Percentiles rank a stretch among this genome's conserved stretches.
These are phyloP conservation scores for Durusdinium trenchii DNA, from an alignment of 73 alveolate genomes.

Conservation along the genomic window DNA sequence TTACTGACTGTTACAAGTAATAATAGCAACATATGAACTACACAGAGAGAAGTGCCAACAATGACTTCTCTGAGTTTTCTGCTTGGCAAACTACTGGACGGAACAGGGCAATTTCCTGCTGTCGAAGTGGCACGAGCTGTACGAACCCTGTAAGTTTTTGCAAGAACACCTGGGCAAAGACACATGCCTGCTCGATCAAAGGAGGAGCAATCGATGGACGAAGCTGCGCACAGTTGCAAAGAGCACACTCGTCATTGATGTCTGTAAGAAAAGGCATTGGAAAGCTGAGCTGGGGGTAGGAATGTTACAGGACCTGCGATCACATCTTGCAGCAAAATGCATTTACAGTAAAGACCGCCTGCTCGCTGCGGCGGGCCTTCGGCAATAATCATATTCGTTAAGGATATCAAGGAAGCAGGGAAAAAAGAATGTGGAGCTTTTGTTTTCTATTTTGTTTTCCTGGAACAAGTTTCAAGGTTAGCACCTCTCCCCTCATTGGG, in stretches of 20 bases:
- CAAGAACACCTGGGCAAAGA: not conserved
- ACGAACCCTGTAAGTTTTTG: no score
- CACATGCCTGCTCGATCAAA: conserved; percentile 23
- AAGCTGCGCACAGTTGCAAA: conserved; percentile 52
- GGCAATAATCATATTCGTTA: not conserved
- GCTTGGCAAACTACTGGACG: not conserved
- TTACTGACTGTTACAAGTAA: not conserved
- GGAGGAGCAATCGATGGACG: conserved; percentile 84
- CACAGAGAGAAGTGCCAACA: not conserved
- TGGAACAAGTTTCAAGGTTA: not conserved
- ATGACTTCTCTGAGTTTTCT: not conserved
- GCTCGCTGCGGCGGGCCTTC: conserved; percentile 69
- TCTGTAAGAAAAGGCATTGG: not conserved
- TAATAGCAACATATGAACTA: not conserved
- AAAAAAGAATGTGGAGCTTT: not conserved
- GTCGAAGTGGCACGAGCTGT: no score
- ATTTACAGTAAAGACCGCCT: not conserved
- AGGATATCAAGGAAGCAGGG: not conserved
- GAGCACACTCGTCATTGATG: not conserved
- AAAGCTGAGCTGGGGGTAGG: not conserved
- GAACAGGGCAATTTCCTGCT: conserved; percentile 29
- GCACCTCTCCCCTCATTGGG: not conserved
- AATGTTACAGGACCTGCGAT: not conserved
- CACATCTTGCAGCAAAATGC: not conserved
- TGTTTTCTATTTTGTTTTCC: not conserved